Evolutionary conservation across 192 early-diverging fungal species (phyloP).

Genomic region (Backusella luteola): DNA sequence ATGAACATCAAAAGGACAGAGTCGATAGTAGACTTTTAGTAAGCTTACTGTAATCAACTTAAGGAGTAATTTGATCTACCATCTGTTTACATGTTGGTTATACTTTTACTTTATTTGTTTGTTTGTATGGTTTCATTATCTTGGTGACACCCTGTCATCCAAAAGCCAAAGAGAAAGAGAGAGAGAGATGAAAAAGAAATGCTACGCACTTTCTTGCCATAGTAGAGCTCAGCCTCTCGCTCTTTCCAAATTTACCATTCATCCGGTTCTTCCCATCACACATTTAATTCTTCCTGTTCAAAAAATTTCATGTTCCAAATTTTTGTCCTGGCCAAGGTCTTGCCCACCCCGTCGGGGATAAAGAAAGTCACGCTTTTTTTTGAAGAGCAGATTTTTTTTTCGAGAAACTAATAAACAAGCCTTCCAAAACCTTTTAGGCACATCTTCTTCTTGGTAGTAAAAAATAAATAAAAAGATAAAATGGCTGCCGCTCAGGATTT

Average conservation of each 20-base stretch:
- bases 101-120: not conserved
- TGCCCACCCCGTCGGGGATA: not conserved
- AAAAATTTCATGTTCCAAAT: not conserved
- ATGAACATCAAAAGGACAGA: not conserved
- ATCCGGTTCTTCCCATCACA: not conserved
- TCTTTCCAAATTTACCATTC: not conserved
- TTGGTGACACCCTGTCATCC: not conserved
- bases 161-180: not conserved
- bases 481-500: slow-evolving; percentile 66
- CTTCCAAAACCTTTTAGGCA: slow-evolving; percentile 2
- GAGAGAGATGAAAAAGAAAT: not conserved
- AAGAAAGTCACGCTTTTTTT: not conserved
- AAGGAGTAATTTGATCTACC: not conserved
- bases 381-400: slow-evolving; percentile 4
- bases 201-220: not conserved
- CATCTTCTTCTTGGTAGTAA: not conserved
- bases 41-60: not conserved
- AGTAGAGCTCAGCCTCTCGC: not conserved
- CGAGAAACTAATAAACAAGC: slow-evolving; percentile 7
- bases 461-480: not conserved
- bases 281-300: not conserved
- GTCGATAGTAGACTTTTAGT: not conserved
- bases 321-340: too few species aligned
- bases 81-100: not conserved
- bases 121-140: not conserved